Base-by-base conservation (phyloP, 1,284 basidiomycete species). In the Malassezia slooffiae region DNA sequence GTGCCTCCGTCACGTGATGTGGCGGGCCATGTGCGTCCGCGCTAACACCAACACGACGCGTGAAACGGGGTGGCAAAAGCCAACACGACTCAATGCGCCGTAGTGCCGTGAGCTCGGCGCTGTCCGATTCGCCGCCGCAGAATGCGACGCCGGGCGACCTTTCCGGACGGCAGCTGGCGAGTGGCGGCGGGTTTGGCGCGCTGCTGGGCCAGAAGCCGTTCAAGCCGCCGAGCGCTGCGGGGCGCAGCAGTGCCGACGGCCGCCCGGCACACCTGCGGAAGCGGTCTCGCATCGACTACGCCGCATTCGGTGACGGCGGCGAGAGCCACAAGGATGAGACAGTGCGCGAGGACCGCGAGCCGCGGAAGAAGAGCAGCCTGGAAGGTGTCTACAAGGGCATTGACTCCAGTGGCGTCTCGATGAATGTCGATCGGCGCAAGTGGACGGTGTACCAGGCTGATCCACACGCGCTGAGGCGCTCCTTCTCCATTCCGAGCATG, bases 401-500 rank as follows among this genome's bases (percentile, higher is more conserved):
- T 37, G 62, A 66, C 34, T 58, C 62, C 8, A 48, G 35, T 7
- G 65, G 65, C 26, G 55, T 62, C n/a, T 68, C 65, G 8, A 46
- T 61, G 26, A 66, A 64, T 21, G 60, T 55, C 4, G 58, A 61
- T 23, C 52, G 54, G 2, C 60, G 61, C 34, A 62, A 60, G 24
- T 64, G 61, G 62, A 26, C 43, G 9, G 55, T 59, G 5, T 66
- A 54, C 43, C 43, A 62, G 29, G 43, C 58, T 16, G 63, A 63
- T 28, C 54, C 59, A 0, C 47, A 54, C 8, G 57, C 58, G 24
- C 56, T 67, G 41, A 52, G 21, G 45, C 52, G 52, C 78, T 54
- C 49, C 22, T 97, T 96, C 72, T 79, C 82, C 5, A 80, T 97
- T 54, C 93, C 91, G 1, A 77, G 79, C 8, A 95, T 97, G 79